Evolutionary conservation across 1,284 basidiomycete species (phyloP), one percentile per base, ranked within the genome.

Genomic region (Melampsora americana): DNA sequence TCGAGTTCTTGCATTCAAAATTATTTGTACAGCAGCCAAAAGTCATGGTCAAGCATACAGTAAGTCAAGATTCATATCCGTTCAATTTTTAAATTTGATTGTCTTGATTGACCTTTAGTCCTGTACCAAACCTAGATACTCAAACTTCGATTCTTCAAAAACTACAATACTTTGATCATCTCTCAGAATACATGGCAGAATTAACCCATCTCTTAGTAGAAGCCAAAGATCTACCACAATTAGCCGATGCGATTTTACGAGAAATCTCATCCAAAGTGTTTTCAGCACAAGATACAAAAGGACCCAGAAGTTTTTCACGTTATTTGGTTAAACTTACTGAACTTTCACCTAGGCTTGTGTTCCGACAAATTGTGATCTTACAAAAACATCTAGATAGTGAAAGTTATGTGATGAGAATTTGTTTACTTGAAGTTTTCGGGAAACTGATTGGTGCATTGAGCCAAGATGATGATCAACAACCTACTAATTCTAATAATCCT

Each of bases 111-210:
- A 35, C 35, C 35, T 35, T 35, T 4, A 35, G 4, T 53, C 14
- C 16, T 53, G 3, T 53, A 53, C 4, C 16, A 20, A 20, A 53
- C 23, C n/a, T n/a, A 75, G 72, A 64, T 77, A 91, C 91, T 0
- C 93, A 96, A 81, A 95, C 92, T 73, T 89, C 88, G 78, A 92
- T 99, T 83, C 90, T 95, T 83, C 94, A 97, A 82, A 89, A 88
- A 73, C 85, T 99, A 16, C 93, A 95, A 78, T 96, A 95, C 83
- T 93, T 90, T 80, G 95, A 99, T 80, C 95, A 98, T 82, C 87
- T 97, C 35, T 89, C 92, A 0, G 95, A 98, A 81, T 90, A 91
- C 0, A 92, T 97, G 90, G 95, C 95, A 0, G 94, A 98, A 79
- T 89, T 93, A 48, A 86, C 98, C 9, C 86, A 88, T 39, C 85